phyloP scores from a whole-genome alignment of 2,329 filamentous ascomycete genomes.

The Gaeumannomyces sp. region DNA sequence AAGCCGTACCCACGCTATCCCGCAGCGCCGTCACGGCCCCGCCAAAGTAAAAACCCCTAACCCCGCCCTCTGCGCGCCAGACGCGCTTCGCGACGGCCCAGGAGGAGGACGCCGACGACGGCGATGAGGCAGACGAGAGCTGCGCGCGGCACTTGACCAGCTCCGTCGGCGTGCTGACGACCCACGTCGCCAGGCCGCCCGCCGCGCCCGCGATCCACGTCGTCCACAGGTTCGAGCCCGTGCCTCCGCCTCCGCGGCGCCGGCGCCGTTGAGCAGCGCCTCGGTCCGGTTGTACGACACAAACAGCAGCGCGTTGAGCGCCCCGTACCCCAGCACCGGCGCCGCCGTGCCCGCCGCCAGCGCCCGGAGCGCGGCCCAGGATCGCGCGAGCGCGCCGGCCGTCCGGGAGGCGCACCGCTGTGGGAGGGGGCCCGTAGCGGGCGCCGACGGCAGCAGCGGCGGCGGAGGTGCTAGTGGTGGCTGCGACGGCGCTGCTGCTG shows the following conservation, averaged over 20 bases:
- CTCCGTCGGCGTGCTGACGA: slow-evolving; percentile 83
- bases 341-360: slow-evolving; percentile 66
- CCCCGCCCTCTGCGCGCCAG: slow-evolving; percentile 42
- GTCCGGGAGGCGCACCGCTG: too few relatives aligned
- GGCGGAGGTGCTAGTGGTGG: slow-evolving; percentile 16
- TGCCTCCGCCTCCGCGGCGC: neutral
- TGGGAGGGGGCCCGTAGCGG: slow-evolving; percentile 9
- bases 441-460: slow-evolving; percentile 21
- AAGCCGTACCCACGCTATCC: slow-evolving; percentile 95
- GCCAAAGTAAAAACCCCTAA: slow-evolving; percentile 73
- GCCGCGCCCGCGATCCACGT: slow-evolving; percentile 75
- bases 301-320: slow-evolving; percentile 84
- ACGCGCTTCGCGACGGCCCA: slow-evolving; percentile 60
- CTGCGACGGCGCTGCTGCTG: slow-evolving; percentile 16
- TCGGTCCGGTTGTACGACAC: slow-evolving; percentile 86
- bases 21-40: slow-evolving; percentile 74
- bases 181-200: slow-evolving; percentile 79
- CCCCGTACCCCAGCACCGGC: slow-evolving; percentile 83
- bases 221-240: slow-evolving; percentile 50
- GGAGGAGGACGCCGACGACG: slow-evolving; percentile 40
- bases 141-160: slow-evolving; percentile 86
- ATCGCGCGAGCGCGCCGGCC: slow-evolving; percentile 14
- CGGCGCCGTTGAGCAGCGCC: slow-evolving; percentile 42
- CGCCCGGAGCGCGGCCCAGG: slow-evolving; percentile 14
- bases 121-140: slow-evolving; percentile 30